These are phyloP conservation scores for Orobanche coerulescens DNA, from an alignment of 257 asterid genomes.

Conservation along the genomic window DNA sequence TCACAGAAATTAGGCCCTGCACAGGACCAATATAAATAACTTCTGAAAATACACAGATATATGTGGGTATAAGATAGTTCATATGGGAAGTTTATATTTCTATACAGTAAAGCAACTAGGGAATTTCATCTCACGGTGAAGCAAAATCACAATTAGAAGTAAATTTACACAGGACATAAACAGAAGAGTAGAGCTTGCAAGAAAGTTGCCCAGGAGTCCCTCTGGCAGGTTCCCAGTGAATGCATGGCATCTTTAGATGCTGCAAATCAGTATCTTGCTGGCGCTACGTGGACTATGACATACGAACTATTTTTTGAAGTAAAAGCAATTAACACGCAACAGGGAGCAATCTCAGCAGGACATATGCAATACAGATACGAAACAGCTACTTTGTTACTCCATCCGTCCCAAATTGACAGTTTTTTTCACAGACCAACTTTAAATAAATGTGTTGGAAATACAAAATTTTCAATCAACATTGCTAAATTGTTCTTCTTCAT, in stretches of 20 bases:
- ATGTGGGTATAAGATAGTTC: neutral
- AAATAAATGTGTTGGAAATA: too few species aligned
- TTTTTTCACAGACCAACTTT: too few species aligned
- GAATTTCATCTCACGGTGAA: slow-evolving; percentile 3
- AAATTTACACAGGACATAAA: slow-evolving; percentile 5
- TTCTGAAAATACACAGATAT: neutral
- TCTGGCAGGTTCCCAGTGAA: neutral
- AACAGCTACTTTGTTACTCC: too few species aligned
- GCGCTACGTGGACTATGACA: neutral
- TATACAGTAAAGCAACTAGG: neutral
- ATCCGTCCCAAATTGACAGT: too few species aligned
- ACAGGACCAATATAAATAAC: neutral
- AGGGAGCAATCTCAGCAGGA: neutral
- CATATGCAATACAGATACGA: neutral
- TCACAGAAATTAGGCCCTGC: slow-evolving; percentile 7
- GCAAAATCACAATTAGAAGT: slow-evolving; percentile 6
- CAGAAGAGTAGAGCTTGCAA: neutral
- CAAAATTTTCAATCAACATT: too few species aligned
- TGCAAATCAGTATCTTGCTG: neutral
- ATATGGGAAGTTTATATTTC: neutral
- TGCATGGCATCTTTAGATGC: neutral
- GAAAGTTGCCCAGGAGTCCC: neutral
- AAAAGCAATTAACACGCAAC: neutral
- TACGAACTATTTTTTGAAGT: neutral
- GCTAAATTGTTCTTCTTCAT: too few species aligned